A percentile compares a stretch with the other conserved stretches of the same genome.
Conservation (phyloP, 805 yeast species). For the Ogataea haglerorum region DNA sequence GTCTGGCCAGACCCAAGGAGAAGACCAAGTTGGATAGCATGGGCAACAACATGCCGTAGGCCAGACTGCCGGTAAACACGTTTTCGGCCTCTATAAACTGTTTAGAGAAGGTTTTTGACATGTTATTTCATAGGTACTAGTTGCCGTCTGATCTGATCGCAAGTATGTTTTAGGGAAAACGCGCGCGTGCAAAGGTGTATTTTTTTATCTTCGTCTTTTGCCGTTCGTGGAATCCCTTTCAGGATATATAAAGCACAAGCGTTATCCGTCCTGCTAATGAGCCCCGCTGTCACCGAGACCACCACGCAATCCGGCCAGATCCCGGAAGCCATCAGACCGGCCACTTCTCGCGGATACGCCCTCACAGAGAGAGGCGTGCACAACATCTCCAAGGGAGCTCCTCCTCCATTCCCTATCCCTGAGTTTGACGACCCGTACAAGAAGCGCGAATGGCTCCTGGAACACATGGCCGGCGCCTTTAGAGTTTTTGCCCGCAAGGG, state of each 20-base stretch:
- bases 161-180: neutral
- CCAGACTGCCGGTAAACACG: neutral
- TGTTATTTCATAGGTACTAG: neutral
- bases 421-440: constrained; percentile 44
- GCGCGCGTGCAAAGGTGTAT: neutral
- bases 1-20: constrained; percentile 52
- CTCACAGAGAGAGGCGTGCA: constrained; percentile 51
- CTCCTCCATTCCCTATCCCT: constrained; percentile 51
- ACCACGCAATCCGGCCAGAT: constrained; percentile 11
- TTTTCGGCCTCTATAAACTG: neutral
- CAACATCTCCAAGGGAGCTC: constrained; percentile 54
- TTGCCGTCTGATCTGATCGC: neutral
- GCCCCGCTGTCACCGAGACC: constrained; percentile 17
- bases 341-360: constrained; percentile 41
- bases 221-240: constrained; percentile 2
- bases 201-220: constrained; percentile 9
- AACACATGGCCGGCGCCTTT: constrained; percentile 85
- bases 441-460: constrained; percentile 52
- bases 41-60: constrained; percentile 23
- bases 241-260: neutral
- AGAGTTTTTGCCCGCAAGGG: constrained; percentile 78
- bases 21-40: constrained; percentile 56
- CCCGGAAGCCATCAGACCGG: constrained; percentile 26
- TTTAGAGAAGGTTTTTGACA: neutral
- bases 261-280: constrained; percentile 6